Percentiles rank a stretch among this genome's conserved stretches.
Conservation (phyloP, 495 filamentous ascomycete species). For the Glonium stellatum region DNA sequence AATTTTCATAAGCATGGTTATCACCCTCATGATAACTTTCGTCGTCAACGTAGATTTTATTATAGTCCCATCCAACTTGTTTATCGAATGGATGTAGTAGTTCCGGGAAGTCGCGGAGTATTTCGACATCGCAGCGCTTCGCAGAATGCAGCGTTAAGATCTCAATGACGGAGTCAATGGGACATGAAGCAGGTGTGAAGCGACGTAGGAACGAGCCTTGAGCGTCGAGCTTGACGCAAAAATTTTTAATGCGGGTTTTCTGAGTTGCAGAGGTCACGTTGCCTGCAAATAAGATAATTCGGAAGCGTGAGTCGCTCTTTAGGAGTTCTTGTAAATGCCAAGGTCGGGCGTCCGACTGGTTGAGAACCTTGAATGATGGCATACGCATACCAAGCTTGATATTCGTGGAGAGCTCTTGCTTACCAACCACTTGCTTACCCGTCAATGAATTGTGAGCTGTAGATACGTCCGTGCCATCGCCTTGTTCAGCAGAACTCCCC, state of each 20-base stretch:
- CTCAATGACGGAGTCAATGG: constrained; percentile 42
- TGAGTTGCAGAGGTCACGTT: constrained; percentile 46
- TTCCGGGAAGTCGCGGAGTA: constrained; percentile 50
- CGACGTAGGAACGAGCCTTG: constrained; percentile 34
- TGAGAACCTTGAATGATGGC: constrained; percentile 32
- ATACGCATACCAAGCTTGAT: constrained; percentile 33
- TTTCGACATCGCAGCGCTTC: constrained; percentile 42
- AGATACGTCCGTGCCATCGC: no score
- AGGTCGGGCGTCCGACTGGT: constrained; percentile 32
- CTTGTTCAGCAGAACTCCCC: constrained; percentile 31
- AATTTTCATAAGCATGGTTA: constrained; percentile 57
- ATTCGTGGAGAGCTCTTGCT: constrained; percentile 29
- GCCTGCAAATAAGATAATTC: constrained; percentile 59
- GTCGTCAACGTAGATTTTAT: constrained; percentile 60
- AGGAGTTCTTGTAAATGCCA: constrained; percentile 36
- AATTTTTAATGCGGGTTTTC: constrained; percentile 39
- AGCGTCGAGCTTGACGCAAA: constrained; percentile 40
- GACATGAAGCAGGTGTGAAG: constrained; percentile 35
- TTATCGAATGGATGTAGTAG: constrained; percentile 52
- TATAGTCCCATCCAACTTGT: constrained; percentile 57
- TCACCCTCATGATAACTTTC: constrained; percentile 51
- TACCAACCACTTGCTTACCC: constrained; percentile 21
- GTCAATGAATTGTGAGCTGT: no score
- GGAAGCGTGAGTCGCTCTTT: constrained; percentile 54
- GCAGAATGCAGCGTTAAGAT: constrained; percentile 56